These are phyloP conservation scores for Aspergillus cristatus DNA, from an alignment of 495 filamentous ascomycete genomes.

Conservation along the genomic window DNA sequence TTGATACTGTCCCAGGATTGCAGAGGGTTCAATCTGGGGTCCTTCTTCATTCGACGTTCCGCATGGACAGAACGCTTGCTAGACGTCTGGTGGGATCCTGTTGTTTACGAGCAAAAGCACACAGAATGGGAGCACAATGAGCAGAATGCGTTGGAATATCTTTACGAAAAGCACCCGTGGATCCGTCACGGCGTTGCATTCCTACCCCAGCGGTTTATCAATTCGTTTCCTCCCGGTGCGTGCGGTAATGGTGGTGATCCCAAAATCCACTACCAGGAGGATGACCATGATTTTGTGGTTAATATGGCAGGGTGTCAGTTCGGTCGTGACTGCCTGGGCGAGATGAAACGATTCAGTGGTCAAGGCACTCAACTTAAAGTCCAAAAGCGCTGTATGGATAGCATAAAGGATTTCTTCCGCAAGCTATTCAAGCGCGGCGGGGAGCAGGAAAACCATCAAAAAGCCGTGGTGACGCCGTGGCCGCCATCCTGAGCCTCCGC, in stretches of 20 bases:
- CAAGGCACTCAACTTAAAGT: constrained; percentile 73
- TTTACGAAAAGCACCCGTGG: constrained; percentile 90
- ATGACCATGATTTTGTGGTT: constrained; percentile 87
- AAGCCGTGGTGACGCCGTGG: too few relatives aligned
- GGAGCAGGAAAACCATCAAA: background rate
- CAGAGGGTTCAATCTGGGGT: constrained; percentile 90
- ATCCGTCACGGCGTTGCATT: constrained; percentile 82
- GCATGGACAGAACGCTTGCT: constrained; percentile 86
- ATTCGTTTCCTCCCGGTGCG: constrained; percentile 85
- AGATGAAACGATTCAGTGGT: constrained; percentile 90
- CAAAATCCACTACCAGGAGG: constrained; percentile 74
- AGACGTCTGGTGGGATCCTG: constrained; percentile 98
- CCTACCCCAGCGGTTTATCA: constrained; percentile 84
- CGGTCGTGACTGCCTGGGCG: constrained; percentile 94
- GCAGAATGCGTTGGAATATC: constrained; percentile 86
- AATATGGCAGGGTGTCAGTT: constrained; percentile 98
- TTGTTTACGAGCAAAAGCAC: constrained; percentile 95
- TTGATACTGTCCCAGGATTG: constrained; percentile 91
- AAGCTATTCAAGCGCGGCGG: constrained; percentile 6
- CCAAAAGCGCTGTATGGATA: constrained; percentile 56
- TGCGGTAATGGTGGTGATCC: constrained; percentile 71
- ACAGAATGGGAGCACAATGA: constrained; percentile 99
- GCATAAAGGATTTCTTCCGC: constrained; percentile 16
- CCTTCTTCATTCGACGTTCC: constrained; percentile 81
- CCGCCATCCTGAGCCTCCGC: too few relatives aligned